Evolutionary conservation across 257 asterid species (phyloP), one percentile per base, ranked within the genome.

Genomic region (Haberlea rhodopensis): DNA sequence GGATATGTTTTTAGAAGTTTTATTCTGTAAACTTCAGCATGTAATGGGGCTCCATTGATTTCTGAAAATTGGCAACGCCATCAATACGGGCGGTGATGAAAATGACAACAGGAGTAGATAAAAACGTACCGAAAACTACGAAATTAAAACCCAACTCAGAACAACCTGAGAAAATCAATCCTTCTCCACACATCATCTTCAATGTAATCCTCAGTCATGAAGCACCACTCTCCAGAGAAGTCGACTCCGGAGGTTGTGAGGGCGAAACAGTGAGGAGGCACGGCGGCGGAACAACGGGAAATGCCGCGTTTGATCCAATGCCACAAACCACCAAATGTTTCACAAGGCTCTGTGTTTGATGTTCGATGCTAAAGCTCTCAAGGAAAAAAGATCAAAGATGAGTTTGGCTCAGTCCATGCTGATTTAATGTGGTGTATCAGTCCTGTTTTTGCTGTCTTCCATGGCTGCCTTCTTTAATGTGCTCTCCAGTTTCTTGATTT

Each of bases 161-260:
- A 85, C 77, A 16, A 23, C 9, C 59, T 63, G 0, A 83, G 75
- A 55, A 85, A 74, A 59, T 79, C 82, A 32, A 75, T 67, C 77
- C 86, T 73, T 61, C 78, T 71, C 88, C 90, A 84, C n/a, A n/a
- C 87, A 84, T 75, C 82, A 81, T 79, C 73, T 66, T 71, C 28
- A 84, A 31, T n/a, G 65, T 84, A 79, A 45, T 48, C 71, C 19
- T 49, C 63, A 4, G 74, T 57, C 84, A 79, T 81, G 71, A 62
- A 84, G 62, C 19, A 46, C 7, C 78, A 79, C 75, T 72, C 80
- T 0, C 77, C 72, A 5, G 87, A 76, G 63, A 81, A 84, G 64
- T 84, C 70, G 5, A 56, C 57, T 1, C 64, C 77, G 15, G 73
- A 58, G 5, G 84, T 75, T 13, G 68, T 70, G 6, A 84, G 75